Conservation (phyloP, 73 alveolate species). For the Paramecium sexaurelia region DNA sequence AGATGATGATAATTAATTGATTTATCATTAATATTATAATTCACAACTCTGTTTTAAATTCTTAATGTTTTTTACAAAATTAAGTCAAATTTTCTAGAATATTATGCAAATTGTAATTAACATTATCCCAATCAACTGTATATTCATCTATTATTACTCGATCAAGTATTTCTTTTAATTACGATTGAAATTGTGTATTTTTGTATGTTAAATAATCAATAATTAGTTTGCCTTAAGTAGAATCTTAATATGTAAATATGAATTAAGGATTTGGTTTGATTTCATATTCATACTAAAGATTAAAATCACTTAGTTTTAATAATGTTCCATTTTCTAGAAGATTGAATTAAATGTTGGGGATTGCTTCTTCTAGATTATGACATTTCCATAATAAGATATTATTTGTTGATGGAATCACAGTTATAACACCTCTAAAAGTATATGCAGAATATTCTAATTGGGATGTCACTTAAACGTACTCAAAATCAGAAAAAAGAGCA, state of each 20-base stretch:
- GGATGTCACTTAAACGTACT: not conserved
- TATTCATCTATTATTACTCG: not conserved
- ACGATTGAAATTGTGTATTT: not conserved
- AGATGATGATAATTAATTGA: not conserved
- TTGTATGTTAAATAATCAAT: not conserved
- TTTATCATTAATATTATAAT: not conserved
- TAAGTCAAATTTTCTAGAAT: not conserved
- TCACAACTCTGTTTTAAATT: not conserved
- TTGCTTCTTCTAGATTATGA: not conserved
- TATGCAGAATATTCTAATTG: slow-evolving; percentile 19
- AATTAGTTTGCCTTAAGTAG: not conserved
- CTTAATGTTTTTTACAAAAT: slow-evolving; percentile 3
- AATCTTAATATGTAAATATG: not conserved
- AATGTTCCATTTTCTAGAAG: not conserved
- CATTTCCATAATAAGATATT: slow-evolving; percentile 33
- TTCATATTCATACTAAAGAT: not conserved
- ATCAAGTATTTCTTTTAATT: not conserved
- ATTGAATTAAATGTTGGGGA: not conserved
- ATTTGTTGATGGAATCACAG: not conserved
- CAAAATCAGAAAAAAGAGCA: not conserved
- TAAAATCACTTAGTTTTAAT: not conserved
- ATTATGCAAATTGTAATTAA: not conserved
- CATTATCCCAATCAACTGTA: slow-evolving; percentile 7
- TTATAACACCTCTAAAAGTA: not conserved
- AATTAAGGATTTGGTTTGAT: not conserved